These are phyloP conservation scores for Corchorus olitorius DNA, from an alignment of 345 rosid genomes.

Conservation along the genomic window DNA sequence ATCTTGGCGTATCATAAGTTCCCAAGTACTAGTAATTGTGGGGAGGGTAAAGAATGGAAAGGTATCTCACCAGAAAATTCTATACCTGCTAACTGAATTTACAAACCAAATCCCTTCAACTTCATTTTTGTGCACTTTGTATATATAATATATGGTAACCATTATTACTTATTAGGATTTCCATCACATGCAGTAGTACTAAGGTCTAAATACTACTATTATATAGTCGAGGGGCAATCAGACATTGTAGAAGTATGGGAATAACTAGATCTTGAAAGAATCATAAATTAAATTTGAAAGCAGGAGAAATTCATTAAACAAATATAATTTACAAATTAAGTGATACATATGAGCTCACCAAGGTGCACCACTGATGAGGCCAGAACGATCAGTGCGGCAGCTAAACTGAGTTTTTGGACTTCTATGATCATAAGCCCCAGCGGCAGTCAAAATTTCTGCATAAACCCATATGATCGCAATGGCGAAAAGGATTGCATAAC, in stretches of 20 bases:
- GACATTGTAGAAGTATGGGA: background rate
- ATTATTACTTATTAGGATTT: background rate
- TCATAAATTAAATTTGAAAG: background rate
- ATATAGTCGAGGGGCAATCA: background rate
- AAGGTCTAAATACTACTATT: background rate
- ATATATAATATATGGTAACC: too few species aligned
- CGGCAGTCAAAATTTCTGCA: slow-evolving; percentile 79
- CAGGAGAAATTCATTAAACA: background rate
- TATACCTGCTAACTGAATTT: too few species aligned
- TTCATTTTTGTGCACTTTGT: background rate
- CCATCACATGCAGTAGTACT: background rate
- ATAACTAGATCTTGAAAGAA: background rate
- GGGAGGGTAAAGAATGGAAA: background rate
- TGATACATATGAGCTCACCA: slow-evolving; percentile 51
- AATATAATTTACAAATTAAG: background rate
- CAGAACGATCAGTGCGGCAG: slow-evolving; percentile 85
- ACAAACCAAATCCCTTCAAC: background rate
- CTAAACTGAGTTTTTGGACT: slow-evolving; percentile 66
- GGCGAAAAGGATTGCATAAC: slow-evolving; percentile 64
- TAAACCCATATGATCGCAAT: slow-evolving; percentile 63
- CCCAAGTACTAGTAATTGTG: background rate
- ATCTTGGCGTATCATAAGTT: background rate
- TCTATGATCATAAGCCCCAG: slow-evolving; percentile 71
- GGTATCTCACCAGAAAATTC: background rate
- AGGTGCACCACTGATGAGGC: slow-evolving; percentile 74